Evolutionary conservation across 192 early-diverging fungal species (phyloP).

Genomic region (Linnemannia zychae): DNA sequence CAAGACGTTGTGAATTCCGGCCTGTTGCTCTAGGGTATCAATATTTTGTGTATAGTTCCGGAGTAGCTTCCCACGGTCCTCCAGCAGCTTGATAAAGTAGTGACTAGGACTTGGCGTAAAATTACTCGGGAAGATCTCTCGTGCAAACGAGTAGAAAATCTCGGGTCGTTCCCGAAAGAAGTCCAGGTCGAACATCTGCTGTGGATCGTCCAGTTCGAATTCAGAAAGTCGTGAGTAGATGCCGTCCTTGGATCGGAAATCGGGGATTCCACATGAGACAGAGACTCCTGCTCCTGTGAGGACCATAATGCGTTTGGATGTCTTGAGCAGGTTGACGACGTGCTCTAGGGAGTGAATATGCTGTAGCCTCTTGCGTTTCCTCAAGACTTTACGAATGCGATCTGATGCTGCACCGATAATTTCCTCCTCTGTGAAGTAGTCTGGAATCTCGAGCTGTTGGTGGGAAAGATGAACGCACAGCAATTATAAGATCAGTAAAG

Average conservation of each 20-base stretch:
- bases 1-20: conserved; percentile 85
- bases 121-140: conserved; percentile 91
- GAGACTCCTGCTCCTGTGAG: conserved; percentile 94
- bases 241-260: conserved; percentile 94
- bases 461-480: neutral
- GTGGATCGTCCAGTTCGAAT: conserved; percentile 93
- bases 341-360: conserved; percentile 74
- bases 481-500: conserved; percentile 6
- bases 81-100: conserved; percentile 89
- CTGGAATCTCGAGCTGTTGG: conserved; percentile 55
- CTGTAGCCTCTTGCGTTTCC: conserved; percentile 67
- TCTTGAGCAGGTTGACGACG: conserved; percentile 70
- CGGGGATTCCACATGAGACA: conserved; percentile 96
- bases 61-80: conserved; percentile 85
- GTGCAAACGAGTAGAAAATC: conserved; percentile 96
- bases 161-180: conserved; percentile 90
- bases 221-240: conserved; percentile 92
- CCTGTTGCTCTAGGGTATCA: conserved; percentile 92
- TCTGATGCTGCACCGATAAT: conserved; percentile 69
- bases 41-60: conserved; percentile 99
- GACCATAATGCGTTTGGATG: conserved; percentile 84
- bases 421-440: conserved; percentile 67
- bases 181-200: conserved; percentile 95
- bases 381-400: conserved; percentile 69
- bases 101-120: conserved; percentile 90